Evolutionary conservation across 2,329 filamentous ascomycete species (phyloP).

Genomic region (Phyllosticta citribraziliensis): DNA sequence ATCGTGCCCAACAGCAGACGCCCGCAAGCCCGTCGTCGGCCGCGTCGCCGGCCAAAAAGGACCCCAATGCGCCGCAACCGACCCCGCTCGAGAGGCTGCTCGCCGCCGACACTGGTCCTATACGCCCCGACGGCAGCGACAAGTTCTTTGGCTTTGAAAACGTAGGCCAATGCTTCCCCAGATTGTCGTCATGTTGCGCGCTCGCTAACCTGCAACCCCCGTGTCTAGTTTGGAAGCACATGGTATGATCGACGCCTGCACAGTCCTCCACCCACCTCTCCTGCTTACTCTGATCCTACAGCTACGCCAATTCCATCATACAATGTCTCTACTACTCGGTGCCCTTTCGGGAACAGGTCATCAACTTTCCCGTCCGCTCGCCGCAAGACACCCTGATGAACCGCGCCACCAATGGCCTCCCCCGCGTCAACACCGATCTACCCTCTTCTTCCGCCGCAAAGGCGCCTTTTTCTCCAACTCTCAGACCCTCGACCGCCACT

Average conservation of each 20-base stretch:
- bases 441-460: conserved; percentile 22
- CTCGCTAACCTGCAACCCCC: conserved; percentile 16
- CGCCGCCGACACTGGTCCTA: conserved; percentile 70
- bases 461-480: conserved; percentile 44
- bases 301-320: conserved; percentile 97
- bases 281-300: conserved; percentile 31
- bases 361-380: conserved; percentile 73
- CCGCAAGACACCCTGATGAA: conserved; percentile 58
- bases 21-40: conserved; percentile 37
- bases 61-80: conserved; percentile 45
- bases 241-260: conserved; percentile 51
- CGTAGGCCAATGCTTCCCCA: conserved; percentile 46
- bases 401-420: conserved; percentile 33
- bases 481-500: conserved; percentile 25
- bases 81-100: conserved; percentile 66
- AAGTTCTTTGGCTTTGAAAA: conserved; percentile 99
- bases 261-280: conserved; percentile 1
- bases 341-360: conserved; percentile 84
- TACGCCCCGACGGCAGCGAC: conserved; percentile 82
- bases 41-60: conserved; percentile 47
- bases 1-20: conserved; percentile 26
- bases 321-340: conserved; percentile 96
- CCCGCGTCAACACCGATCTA: conserved; percentile 30
- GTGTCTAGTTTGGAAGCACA: conserved; percentile 80
- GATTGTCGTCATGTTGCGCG: conserved; percentile 7